These are phyloP conservation scores for Urtica urens DNA, from an alignment of 306 rosid species.

Conservation along the genomic window DNA sequence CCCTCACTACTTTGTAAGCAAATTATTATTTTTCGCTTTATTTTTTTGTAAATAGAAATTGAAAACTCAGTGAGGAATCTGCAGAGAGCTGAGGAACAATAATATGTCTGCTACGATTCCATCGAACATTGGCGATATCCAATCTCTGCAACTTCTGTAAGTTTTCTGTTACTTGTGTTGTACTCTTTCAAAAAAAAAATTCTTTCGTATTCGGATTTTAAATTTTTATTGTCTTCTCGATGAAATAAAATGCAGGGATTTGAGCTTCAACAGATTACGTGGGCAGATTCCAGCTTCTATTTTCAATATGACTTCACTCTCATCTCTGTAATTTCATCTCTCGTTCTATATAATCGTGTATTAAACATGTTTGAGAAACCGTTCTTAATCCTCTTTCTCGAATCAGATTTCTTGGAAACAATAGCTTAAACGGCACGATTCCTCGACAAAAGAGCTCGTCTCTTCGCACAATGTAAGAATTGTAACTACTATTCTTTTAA, in stretches of 20 bases:
- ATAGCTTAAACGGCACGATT: conserved; percentile 44
- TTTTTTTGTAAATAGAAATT: conserved; percentile 7
- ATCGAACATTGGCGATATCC: conserved; percentile 43
- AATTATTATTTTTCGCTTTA: neutral
- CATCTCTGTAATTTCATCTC: conserved; percentile 41
- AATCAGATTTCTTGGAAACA: conserved; percentile 71
- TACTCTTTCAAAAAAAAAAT: neutral
- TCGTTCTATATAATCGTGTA: conserved; percentile 1
- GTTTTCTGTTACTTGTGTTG: conserved; percentile 1
- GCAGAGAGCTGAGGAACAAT: conserved; percentile 65
- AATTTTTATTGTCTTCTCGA: neutral
- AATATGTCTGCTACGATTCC: conserved; percentile 61
- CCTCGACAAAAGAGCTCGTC: conserved; percentile 35
- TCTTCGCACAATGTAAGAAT: conserved; percentile 55
- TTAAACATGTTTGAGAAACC: conserved; percentile 11
- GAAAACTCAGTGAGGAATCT: conserved; percentile 14
- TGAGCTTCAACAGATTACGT: conserved; percentile 73
- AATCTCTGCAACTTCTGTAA: conserved; percentile 40
- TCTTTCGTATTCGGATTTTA: neutral
- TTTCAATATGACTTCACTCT: conserved; percentile 51
- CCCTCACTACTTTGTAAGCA: conserved; percentile 48
- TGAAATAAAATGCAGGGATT: conserved; percentile 70
- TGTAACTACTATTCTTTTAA: too few relatives aligned
- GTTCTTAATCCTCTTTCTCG: conserved; percentile 2
- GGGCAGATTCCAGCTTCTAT: conserved; percentile 49